A percentile compares a stretch with the other conserved stretches of the same genome.
phyloP scores from a whole-genome alignment of 768 basidiomycete genomes.

The Phylloporus arenicola region DNA sequence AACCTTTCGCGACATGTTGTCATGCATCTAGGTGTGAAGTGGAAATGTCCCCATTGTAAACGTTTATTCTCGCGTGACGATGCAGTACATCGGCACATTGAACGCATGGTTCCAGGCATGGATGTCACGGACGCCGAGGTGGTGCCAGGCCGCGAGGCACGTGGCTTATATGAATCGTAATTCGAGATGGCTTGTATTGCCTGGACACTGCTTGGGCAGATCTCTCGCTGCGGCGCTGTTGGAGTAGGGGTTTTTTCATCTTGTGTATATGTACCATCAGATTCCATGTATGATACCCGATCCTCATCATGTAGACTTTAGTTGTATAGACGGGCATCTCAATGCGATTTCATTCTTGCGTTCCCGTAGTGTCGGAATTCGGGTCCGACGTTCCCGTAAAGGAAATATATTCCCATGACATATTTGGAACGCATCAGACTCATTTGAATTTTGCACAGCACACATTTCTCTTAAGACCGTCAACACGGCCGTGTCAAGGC shows the following conservation, averaged over 20 bases:
- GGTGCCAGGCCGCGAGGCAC: slow-evolving; percentile 13
- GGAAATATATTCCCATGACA: slow-evolving; percentile 13
- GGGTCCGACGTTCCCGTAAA: slow-evolving; percentile 1
- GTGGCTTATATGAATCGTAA: slow-evolving; percentile 8
- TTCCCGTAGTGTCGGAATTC: background rate
- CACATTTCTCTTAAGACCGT: too few species aligned
- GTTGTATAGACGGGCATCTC: background rate
- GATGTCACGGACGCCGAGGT: slow-evolving; percentile 22
- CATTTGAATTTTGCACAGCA: background rate
- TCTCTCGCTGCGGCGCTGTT: background rate
- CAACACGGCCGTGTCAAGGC: too few species aligned
- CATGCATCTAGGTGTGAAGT: slow-evolving; percentile 28
- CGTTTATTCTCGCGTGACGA: slow-evolving; percentile 29
- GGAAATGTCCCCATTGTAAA: slow-evolving; percentile 24
- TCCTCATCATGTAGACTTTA: background rate
- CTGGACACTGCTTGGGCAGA: slow-evolving; percentile 1
- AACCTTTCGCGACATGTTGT: slow-evolving; percentile 29
- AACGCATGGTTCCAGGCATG: slow-evolving; percentile 24
- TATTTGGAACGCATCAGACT: background rate
- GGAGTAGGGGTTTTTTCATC: background rate
- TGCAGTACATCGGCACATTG: slow-evolving; percentile 28
- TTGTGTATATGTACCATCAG: background rate
- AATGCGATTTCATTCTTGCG: background rate
- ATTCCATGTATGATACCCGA: slow-evolving; percentile 9
- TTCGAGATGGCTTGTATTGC: slow-evolving; percentile 2